Evolutionary conservation across 768 basidiomycete species (phyloP), one percentile per base, ranked within the genome.

Genomic region (Kwoniella europaea): DNA sequence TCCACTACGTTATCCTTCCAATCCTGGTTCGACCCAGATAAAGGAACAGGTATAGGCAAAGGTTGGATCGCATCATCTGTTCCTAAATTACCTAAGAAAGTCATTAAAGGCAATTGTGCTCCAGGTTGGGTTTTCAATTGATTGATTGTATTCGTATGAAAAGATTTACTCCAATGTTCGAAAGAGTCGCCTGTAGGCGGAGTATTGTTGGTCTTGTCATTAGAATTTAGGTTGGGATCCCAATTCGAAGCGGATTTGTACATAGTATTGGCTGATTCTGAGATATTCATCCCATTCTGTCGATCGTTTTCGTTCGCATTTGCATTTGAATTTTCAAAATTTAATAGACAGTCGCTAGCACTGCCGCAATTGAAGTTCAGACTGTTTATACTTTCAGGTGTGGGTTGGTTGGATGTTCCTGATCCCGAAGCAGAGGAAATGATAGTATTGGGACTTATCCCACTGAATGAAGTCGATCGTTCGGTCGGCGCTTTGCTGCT

Each of bases 21-120:
- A 16, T 58, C 24, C 27, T 13, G 24, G 18, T 58, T 29, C 27
- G 20, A 20, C 27, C 24, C 27, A 16, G 57, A 16, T 24, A 58
- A 18, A 9, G 59, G 59, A 43, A 43, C 22, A 43, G 59, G 59
- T 43, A 61, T 61, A 61, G 59, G 59, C 13, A 61, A 20, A 42
- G 59, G 59, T 43, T 61, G 41, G 22, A 61, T 35, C 16, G 59
- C n/a, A 61, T 61, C 59, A 15, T 42, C 35, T n/a, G 59, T 61
- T 10, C 59, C 59, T n/a, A 61, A 61, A 61, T 61, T 61, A 43
- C 59, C 59, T 22, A 61, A 44, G 42, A 61, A 61, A 43, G 59
- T 61, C 59, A 61, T 61, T n/a, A 61, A 18, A 13, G 59, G 59
- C 43, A 61, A 44, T 61, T 61, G 59, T 18, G 35, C 41, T 16